Base-by-base conservation (phyloP, 176 grass and related monocot genomes). In the Carex kokanica region DNA sequence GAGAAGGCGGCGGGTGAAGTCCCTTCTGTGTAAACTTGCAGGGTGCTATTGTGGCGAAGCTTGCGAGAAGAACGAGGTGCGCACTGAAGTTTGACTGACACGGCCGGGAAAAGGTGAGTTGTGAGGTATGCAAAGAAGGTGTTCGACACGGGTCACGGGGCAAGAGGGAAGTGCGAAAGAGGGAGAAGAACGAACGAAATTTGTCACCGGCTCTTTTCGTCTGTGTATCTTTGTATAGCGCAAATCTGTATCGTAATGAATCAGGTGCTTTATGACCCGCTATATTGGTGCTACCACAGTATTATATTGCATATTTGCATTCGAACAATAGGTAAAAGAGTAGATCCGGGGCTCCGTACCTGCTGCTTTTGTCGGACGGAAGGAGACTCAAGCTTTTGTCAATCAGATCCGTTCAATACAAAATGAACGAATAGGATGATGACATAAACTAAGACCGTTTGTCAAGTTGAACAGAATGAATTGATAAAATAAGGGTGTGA, bases 91-190 rank as follows among this genome's bases (percentile, higher is more conserved):
- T 64, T 82, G 80, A 82, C n/a, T 64, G 61, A 53, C 16, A 45
- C 4, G 80, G 59, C 41, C 14, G 41, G 14, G 60, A 51, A 13
- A 64, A 81, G 41, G 16, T 23, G 31, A 78, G 51, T 49, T 78
- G 43, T 2, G 78, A 80, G 24, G 15, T 66, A 65, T n/a, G 41
- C 40, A 53, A 13, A 41, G 55, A 81, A 59, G 78, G 56, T 81
- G 78, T 81, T 81, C 56, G 78, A 81, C 78, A 23, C 18, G 43
- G 18, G 78, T 64, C 78, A 23, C 18, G 43, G 18, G 78, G 58
- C 54, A 63, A 21, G 78, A 63, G 3, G 59, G 16, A 40, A 40
- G 29, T 5, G 55, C 10, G 6, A n/a, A 47, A 47, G 58, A 23
- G 3, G 57, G n/a, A 81, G 78, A 47, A 81, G 78, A 81, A 80